Evolutionary conservation across 306 rosid genomes (phyloP).

Genomic region (Inga leiocalycina): DNA sequence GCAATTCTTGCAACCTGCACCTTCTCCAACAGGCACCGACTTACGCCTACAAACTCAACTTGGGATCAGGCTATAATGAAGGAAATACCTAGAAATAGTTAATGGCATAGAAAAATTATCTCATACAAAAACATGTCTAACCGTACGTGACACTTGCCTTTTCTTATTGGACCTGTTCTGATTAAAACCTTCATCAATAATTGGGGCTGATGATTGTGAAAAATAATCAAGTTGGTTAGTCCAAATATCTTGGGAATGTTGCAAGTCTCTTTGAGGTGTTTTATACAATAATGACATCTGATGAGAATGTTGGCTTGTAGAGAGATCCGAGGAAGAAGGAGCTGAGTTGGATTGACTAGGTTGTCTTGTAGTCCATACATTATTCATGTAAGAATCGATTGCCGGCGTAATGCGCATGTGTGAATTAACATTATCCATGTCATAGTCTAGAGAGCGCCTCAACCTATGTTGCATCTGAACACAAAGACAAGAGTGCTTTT

Average conservation of each 20-base stretch:
- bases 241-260: constrained; percentile 42
- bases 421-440: constrained; percentile 52
- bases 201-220: background rate
- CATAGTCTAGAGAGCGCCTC: constrained; percentile 90
- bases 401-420: constrained; percentile 62
- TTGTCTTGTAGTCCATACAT: constrained; percentile 53
- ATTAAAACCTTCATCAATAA: constrained; percentile 58
- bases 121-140: constrained; percentile 15
- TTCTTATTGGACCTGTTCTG: constrained; percentile 79
- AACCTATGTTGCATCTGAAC: constrained; percentile 59
- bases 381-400: constrained; percentile 66
- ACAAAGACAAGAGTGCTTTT: constrained; percentile 21
- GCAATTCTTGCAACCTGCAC: constrained; percentile 88
- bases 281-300: constrained; percentile 40
- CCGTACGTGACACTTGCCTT: constrained; percentile 50
- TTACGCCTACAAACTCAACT: constrained; percentile 69
- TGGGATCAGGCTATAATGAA: constrained; percentile 35
- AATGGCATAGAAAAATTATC: background rate
- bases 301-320: constrained; percentile 54
- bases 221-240: background rate
- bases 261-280: constrained; percentile 54
- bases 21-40: constrained; percentile 59
- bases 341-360: constrained; percentile 41
- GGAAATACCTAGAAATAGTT: background rate
- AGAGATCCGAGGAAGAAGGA: constrained; percentile 47